Evolutionary conservation across 768 basidiomycete species (phyloP).

Genomic region (Tulasnella sp.): DNA sequence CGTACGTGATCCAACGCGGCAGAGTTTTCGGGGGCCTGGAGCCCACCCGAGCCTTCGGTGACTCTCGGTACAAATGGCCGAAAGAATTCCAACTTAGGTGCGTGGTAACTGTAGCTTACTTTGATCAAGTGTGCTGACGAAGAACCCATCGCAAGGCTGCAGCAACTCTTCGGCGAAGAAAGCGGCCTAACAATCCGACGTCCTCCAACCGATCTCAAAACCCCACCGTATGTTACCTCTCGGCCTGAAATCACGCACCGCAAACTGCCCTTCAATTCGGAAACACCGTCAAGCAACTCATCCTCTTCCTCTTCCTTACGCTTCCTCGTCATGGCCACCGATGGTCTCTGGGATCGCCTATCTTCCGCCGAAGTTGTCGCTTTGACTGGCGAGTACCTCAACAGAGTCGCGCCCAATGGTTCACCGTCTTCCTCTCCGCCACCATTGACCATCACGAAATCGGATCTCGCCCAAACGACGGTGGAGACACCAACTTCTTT

Average conservation of each 20-base stretch:
- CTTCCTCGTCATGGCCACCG: constrained; percentile 87
- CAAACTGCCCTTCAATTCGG: constrained; percentile 52
- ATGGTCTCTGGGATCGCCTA: constrained; percentile 65
- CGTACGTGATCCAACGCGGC: constrained; percentile 69
- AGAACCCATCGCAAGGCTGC: constrained; percentile 43
- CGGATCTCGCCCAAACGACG: constrained; percentile 52
- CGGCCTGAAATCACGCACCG: constrained; percentile 76
- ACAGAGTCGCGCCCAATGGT: constrained; percentile 62
- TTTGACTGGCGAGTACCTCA: constrained; percentile 77
- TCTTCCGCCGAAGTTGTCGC: constrained; percentile 79
- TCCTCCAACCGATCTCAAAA: constrained; percentile 62
- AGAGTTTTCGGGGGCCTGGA: constrained; percentile 85
- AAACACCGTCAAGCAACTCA: constrained; percentile 27
- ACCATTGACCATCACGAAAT: constrained; percentile 38
- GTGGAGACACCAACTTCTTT: constrained; percentile 41
- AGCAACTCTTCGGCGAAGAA: constrained; percentile 62
- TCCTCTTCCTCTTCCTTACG: constrained; percentile 41
- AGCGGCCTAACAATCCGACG: constrained; percentile 56
- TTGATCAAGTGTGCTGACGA: not conserved
- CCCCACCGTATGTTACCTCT: constrained; percentile 90
- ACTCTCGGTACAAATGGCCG: constrained; percentile 87
- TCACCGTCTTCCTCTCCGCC: constrained; percentile 31
- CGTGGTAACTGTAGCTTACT: constrained; percentile 32
- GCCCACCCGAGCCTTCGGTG: constrained; percentile 82
- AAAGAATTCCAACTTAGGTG: constrained; percentile 67